Evolutionary conservation across 2,329 filamentous ascomycete genomes (phyloP).

Genomic region (Ramichloridium luteum): DNA sequence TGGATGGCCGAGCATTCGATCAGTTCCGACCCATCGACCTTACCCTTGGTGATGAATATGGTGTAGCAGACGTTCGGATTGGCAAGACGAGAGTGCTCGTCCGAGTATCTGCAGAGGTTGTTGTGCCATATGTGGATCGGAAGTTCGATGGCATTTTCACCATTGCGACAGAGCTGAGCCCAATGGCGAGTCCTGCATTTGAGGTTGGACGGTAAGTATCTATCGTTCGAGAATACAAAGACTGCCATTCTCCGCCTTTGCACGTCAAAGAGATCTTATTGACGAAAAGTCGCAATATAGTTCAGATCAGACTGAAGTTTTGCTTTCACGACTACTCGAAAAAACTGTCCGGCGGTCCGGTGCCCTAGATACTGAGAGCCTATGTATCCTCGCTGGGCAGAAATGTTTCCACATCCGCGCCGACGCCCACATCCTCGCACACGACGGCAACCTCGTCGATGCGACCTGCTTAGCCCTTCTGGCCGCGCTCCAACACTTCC

Average conservation of each 20-base stretch:
- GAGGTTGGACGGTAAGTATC: slow-evolving; percentile 64
- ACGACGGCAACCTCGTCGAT: slow-evolving; percentile 84
- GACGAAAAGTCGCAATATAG: too few species aligned
- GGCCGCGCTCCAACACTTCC: slow-evolving; percentile 80
- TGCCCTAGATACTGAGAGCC: slow-evolving; percentile 86
- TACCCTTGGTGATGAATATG: slow-evolving; percentile 80
- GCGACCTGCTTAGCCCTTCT: slow-evolving; percentile 76
- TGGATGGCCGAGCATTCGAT: slow-evolving; percentile 74
- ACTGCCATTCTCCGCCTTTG: too few species aligned
- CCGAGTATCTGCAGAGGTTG: slow-evolving; percentile 78
- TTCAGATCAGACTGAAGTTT: slow-evolving; percentile 49
- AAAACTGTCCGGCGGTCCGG: slow-evolving; percentile 87
- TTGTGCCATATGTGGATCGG: slow-evolving; percentile 71
- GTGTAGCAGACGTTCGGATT: slow-evolving; percentile 71
- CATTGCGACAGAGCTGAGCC: slow-evolving; percentile 79
- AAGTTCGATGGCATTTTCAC: slow-evolving; percentile 94
- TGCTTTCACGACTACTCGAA: slow-evolving; percentile 80
- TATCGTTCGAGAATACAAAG: too few species aligned
- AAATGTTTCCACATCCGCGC: slow-evolving; percentile 88
- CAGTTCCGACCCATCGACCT: slow-evolving; percentile 67
- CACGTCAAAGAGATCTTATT: too few species aligned
- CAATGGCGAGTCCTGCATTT: slow-evolving; percentile 83
- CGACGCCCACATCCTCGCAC: slow-evolving; percentile 81
- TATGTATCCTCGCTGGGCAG: slow-evolving; percentile 80
- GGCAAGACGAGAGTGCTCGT: slow-evolving; percentile 86